phyloP scores from a whole-genome alignment of 805 yeast species.

The Yamadazyma sp. region DNA sequence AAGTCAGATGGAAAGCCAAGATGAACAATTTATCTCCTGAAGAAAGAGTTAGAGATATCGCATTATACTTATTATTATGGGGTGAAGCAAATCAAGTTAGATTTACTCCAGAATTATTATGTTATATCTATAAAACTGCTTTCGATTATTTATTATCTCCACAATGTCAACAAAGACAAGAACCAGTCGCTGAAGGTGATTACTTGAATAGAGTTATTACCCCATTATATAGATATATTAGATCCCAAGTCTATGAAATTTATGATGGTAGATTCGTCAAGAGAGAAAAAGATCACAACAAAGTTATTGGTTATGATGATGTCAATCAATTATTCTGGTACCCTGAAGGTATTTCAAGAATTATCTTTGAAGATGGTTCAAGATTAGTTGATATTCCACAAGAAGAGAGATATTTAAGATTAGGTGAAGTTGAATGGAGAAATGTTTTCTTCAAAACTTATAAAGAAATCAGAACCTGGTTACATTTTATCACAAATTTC shows the following conservation, averaged over 20 bases:
- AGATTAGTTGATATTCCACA: constrained; percentile 86
- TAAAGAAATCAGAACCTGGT: constrained; percentile 96
- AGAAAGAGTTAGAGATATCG: constrained; percentile 76
- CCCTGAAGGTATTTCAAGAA: constrained; percentile 96
- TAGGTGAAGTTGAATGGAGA: constrained; percentile 92
- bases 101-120: constrained; percentile 83
- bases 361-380: constrained; percentile 86
- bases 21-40: constrained; percentile 72
- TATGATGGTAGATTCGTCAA: constrained; percentile 78
- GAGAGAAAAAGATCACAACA: constrained; percentile 82
- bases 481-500: constrained; percentile 90
- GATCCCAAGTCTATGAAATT: constrained; percentile 79
- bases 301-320: constrained; percentile 91
- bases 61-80: constrained; percentile 75
- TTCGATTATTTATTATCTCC: constrained; percentile 86
- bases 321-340: constrained; percentile 99
- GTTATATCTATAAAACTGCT: constrained; percentile 95
- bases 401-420: constrained; percentile 81
- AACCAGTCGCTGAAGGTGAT: constrained; percentile 86
- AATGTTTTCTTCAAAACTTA: constrained; percentile 93
- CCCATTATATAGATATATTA: constrained; percentile 77
- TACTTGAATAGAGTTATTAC: constrained; percentile 89
- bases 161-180: constrained; percentile 82
- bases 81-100: constrained; percentile 94
- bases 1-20: constrained; percentile 82